A percentile compares a stretch with the other conserved stretches of the same genome.
These are phyloP conservation scores for Aegilops speltoides DNA, from an alignment of 176 grass and related monocot species.

Conservation along the genomic window DNA sequence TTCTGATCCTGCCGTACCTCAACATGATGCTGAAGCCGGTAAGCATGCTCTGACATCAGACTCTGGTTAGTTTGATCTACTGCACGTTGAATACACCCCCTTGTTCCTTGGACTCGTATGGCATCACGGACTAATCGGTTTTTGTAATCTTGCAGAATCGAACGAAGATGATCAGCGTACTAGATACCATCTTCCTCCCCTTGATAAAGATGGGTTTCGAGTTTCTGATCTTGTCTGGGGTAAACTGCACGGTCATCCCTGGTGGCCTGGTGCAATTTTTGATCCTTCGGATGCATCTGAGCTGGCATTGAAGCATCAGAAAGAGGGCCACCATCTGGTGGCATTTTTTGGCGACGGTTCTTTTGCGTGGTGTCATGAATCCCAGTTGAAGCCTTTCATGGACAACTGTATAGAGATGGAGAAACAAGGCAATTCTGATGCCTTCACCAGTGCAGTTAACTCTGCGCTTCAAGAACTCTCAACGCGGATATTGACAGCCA, in stretches of 20 bases:
- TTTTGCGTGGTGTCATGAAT: slow-evolving; percentile 81
- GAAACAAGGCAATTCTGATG: slow-evolving; percentile 51
- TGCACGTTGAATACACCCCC: not conserved
- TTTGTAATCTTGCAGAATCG: not conserved
- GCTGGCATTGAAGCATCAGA: slow-evolving; percentile 51
- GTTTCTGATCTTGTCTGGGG: slow-evolving; percentile 72
- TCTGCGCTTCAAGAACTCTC: slow-evolving; percentile 61
- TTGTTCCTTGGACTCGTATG: not conserved
- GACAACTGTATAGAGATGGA: slow-evolving; percentile 51
- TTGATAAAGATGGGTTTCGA: slow-evolving; percentile 25
- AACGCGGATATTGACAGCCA: slow-evolving; percentile 45
- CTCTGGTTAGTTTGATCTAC: not conserved
- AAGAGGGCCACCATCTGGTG: slow-evolving; percentile 47
- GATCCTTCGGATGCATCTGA: slow-evolving; percentile 71
- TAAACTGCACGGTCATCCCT: slow-evolving; percentile 64
- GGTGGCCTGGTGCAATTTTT: slow-evolving; percentile 84
- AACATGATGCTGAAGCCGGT: not conserved
- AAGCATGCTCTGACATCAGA: not conserved
- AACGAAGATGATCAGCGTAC: not conserved
- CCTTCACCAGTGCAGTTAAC: slow-evolving; percentile 46
- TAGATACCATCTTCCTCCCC: slow-evolving; percentile 33
- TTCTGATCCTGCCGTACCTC: not conserved
- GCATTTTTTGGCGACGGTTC: slow-evolving; percentile 62
- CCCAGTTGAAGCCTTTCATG: slow-evolving; percentile 64
- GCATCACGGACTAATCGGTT: not conserved